phyloP scores from a whole-genome alignment of 1,139 yeast species.

The Yamadazyma epiphylla region DNA sequence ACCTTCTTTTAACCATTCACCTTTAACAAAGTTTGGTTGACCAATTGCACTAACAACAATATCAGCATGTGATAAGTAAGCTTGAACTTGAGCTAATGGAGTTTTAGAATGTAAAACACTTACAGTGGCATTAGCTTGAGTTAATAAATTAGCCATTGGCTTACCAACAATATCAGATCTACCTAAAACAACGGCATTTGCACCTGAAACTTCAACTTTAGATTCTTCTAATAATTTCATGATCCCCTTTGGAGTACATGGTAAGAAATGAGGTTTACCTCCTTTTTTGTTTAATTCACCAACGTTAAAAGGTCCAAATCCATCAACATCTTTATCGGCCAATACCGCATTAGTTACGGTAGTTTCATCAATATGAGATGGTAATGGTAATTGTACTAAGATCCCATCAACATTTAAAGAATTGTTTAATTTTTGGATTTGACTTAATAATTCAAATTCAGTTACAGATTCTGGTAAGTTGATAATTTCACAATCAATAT shows the following conservation, averaged over 20 bases:
- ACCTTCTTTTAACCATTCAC: conserved; percentile 83
- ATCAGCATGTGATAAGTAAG: conserved; percentile 70
- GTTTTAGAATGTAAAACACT: conserved; percentile 82
- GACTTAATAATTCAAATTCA: conserved; percentile 55
- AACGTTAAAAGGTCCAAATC: conserved; percentile 84
- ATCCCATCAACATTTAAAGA: conserved; percentile 78
- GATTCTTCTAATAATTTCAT: conserved; percentile 68
- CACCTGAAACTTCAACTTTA: conserved; percentile 64
- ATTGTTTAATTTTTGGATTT: conserved; percentile 62
- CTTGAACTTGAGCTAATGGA: conserved; percentile 49
- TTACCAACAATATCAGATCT: conserved; percentile 95
- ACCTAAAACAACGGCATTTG: conserved; percentile 91
- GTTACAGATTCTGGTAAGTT: conserved; percentile 60
- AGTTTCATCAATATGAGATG: conserved; percentile 75
- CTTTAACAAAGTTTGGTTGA: conserved; percentile 74
- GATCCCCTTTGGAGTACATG: conserved; percentile 97
- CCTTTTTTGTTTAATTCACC: conserved; percentile 91
- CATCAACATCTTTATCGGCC: conserved; percentile 90
- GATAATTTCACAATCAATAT: conserved; percentile 66
- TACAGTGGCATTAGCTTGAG: conserved; percentile 80
- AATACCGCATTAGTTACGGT: conserved; percentile 73
- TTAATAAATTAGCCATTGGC: conserved; percentile 82
- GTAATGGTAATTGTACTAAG: conserved; percentile 88
- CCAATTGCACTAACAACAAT: conserved; percentile 93
- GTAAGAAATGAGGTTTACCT: conserved; percentile 81